A percentile compares a stretch with the other conserved stretches of the same genome.
phyloP scores from a whole-genome alignment of 495 filamentous ascomycete species.

The Pseudevernia furfuracea region DNA sequence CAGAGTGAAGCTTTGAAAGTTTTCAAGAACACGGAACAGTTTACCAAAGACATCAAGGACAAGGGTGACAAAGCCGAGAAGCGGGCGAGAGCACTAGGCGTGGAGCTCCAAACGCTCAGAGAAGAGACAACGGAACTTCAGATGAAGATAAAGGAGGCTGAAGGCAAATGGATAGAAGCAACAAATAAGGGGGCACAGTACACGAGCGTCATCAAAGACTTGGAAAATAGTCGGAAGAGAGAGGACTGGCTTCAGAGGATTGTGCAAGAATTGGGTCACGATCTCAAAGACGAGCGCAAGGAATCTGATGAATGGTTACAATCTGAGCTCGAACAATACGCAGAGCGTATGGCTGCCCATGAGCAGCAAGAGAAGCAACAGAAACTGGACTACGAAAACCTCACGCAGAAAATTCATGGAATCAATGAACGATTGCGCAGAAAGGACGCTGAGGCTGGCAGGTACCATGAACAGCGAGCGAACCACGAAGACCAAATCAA shows the following conservation, averaged over 20 bases:
- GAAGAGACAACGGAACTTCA: slow-evolving; percentile 49
- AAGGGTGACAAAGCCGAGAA: slow-evolving; percentile 66
- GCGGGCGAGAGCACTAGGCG: slow-evolving; percentile 52
- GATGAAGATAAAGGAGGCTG: slow-evolving; percentile 48
- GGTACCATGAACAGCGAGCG: slow-evolving; percentile 75
- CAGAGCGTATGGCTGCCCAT: slow-evolving; percentile 60
- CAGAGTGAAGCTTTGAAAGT: slow-evolving; percentile 67
- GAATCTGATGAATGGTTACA: slow-evolving; percentile 75
- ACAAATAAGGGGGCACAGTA: slow-evolving; percentile 56
- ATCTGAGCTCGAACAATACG: slow-evolving; percentile 71
- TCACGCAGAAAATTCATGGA: slow-evolving; percentile 54
- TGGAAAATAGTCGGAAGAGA: slow-evolving; percentile 69
- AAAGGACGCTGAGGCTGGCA: slow-evolving; percentile 79
- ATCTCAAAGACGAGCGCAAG: slow-evolving; percentile 65
- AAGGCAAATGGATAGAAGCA: slow-evolving; percentile 48
- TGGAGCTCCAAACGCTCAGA: slow-evolving; percentile 65
- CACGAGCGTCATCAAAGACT: slow-evolving; percentile 55
- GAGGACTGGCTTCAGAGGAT: slow-evolving; percentile 55
- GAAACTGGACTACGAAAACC: slow-evolving; percentile 45
- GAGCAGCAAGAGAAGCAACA: slow-evolving; percentile 51
- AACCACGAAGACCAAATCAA: slow-evolving; percentile 73
- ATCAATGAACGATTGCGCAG: slow-evolving; percentile 49
- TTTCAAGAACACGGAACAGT: slow-evolving; percentile 62
- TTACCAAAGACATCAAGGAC: slow-evolving; percentile 79
- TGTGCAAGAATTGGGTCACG: slow-evolving; percentile 58